Evolutionary conservation across 441 rosid genomes (phyloP), one percentile per base, ranked within the genome.

Genomic region (Hura crepitans): DNA sequence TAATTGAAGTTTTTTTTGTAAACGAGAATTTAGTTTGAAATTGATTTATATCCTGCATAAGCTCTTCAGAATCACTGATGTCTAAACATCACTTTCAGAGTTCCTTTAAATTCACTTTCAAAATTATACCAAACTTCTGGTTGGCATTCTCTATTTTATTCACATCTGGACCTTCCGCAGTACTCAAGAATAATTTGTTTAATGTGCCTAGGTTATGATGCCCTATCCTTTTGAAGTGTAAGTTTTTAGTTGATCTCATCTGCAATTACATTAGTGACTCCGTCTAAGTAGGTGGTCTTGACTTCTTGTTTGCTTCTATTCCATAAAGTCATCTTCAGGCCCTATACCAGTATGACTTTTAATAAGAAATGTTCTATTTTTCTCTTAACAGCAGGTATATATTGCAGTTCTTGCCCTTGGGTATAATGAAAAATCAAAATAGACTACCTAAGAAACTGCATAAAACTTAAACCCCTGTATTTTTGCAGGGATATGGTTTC

Each of bases 401-500:
- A 70, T 50, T 49, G 15, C n/a, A 4, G 66, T 18, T 58, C 49
- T 28, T 53, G 12, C 49, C 20, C n/a, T 67, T 17, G 12, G 45
- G 47, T 10, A 31, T 43, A 23, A 45, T 63, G 22, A 1, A 55
- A 22, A 11, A 12, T 30, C 9, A 1, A 23, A n/a, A 28, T 31
- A 42, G 42, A 46, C 35, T 47, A 37, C 47, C 22, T 9, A 2
- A 62, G 49, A 14, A 59, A 65, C 54, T 70, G 64, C 49, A 68
- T 14, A 53, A 43, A 72, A 37, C 31, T 25, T 74, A 56, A 43
- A 59, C n/a, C 12, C 49, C 22, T 28, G 10, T 68, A 20, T 71
- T 33, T 74, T 43, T 78, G 76, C 80, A 94, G 98, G 79, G 98
- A 94, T 75, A 72, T 92, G 77, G 92, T 95, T 67, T 78, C 84